Evolutionary conservation across 495 filamentous ascomycete genomes (phyloP).

Genomic region (Penicillium canariense): DNA sequence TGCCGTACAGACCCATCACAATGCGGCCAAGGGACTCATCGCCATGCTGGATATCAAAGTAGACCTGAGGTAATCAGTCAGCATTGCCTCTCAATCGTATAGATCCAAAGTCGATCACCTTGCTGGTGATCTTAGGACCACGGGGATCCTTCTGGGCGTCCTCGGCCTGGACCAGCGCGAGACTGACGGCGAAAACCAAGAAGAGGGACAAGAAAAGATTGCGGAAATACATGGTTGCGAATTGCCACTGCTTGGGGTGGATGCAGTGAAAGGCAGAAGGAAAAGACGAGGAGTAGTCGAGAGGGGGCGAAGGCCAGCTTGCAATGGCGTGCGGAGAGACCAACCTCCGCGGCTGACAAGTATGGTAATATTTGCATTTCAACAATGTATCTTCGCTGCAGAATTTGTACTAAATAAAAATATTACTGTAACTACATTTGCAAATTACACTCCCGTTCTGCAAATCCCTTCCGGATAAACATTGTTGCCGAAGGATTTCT

Average conservation of each 20-base stretch:
- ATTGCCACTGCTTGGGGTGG: slow-evolving; percentile 19
- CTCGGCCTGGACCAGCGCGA: slow-evolving; percentile 66
- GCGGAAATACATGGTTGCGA: slow-evolving; percentile 50
- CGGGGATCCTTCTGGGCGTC: slow-evolving; percentile 73
- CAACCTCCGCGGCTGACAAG: background rate
- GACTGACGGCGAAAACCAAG: slow-evolving; percentile 65
- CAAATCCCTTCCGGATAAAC: slow-evolving; percentile 30
- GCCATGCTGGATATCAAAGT: slow-evolving; percentile 91
- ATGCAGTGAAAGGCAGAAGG: slow-evolving; percentile 10
- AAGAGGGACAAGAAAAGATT: slow-evolving; percentile 61
- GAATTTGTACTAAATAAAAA: slow-evolving; percentile 1
- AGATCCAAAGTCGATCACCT: slow-evolving; percentile 50
- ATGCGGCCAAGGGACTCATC: slow-evolving; percentile 81
- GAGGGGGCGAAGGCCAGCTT: slow-evolving; percentile 40
- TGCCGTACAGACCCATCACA: slow-evolving; percentile 94
- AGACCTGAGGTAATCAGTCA: slow-evolving; percentile 55
- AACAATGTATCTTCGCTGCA: no score
- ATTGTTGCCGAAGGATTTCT: slow-evolving; percentile 38
- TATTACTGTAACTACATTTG: background rate
- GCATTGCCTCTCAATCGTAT: background rate
- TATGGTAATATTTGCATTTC: slow-evolving; percentile 12
- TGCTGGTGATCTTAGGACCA: slow-evolving; percentile 94
- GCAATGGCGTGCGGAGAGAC: slow-evolving; percentile 36
- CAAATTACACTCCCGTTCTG: background rate
- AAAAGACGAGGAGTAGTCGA: slow-evolving; percentile 7